Conservation (phyloP, 306 rosid species). For the Rosa rugosa region DNA sequence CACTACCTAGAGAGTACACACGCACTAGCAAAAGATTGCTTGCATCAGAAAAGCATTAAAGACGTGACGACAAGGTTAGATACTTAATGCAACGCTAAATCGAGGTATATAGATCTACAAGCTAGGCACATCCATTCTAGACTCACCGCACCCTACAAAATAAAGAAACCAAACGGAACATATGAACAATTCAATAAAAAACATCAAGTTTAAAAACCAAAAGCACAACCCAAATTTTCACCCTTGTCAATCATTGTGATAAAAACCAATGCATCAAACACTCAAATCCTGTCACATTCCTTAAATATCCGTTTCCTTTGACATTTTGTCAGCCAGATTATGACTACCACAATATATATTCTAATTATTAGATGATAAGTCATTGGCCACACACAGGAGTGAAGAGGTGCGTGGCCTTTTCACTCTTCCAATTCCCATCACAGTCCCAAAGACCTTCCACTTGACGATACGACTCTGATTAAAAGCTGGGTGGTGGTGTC, state of each 20-base stretch:
- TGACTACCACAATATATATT: constrained; percentile 5
- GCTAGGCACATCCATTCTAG: neutral
- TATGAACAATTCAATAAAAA: too few relatives aligned
- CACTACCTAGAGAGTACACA: neutral
- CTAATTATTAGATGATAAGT: neutral
- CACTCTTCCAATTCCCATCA: neutral
- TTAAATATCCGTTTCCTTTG: neutral
- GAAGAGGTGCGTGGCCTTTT: constrained; percentile 4
- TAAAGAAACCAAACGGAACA: too few relatives aligned
- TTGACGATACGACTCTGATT: neutral
- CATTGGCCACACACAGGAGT: neutral
- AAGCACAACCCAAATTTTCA: too few relatives aligned
- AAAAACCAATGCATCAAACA: constrained; percentile 2
- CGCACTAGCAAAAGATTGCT: neutral
- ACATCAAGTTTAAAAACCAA: too few relatives aligned
- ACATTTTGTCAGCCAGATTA: neutral
- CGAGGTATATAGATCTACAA: neutral
- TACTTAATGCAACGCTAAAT: neutral
- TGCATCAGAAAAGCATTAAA: neutral
- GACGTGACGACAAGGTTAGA: neutral
- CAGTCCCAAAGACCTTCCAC: neutral
- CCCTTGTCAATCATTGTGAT: too few relatives aligned
- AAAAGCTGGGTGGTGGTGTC: neutral
- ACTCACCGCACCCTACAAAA: too few relatives aligned
- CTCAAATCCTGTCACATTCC: constrained; percentile 3